Evolutionary conservation across 495 filamentous ascomycete genomes (phyloP).

Genomic region (Annulohypoxylon bovei): DNA sequence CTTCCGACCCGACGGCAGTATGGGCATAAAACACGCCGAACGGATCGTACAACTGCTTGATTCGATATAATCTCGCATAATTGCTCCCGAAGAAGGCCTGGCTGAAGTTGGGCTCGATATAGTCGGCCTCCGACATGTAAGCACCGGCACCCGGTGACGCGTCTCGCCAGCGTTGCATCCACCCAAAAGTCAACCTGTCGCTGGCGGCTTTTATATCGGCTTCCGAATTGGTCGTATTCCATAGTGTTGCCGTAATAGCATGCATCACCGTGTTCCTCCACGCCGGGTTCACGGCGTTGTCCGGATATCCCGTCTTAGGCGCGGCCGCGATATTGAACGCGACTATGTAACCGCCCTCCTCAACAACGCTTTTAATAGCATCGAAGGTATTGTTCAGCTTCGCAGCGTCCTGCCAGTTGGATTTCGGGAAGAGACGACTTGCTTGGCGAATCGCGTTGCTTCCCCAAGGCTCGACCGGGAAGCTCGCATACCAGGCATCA

Average conservation of each 20-base stretch:
- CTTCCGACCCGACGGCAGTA: constrained; percentile 61
- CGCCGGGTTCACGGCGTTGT: constrained; percentile 50
- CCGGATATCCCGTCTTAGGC: constrained; percentile 45
- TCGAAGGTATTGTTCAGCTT: constrained; percentile 53
- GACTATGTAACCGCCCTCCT: constrained; percentile 54
- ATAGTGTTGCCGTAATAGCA: constrained; percentile 56
- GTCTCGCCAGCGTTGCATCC: constrained; percentile 53
- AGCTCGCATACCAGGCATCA: constrained; percentile 56
- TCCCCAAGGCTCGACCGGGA: constrained; percentile 58
- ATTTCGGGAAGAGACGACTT: constrained; percentile 57
- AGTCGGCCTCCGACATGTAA: constrained; percentile 60
- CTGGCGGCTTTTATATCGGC: constrained; percentile 51
- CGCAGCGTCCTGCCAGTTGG: constrained; percentile 47
- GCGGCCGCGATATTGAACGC: constrained; percentile 60
- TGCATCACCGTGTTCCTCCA: constrained; percentile 55
- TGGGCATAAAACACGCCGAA: constrained; percentile 62
- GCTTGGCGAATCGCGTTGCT: constrained; percentile 49
- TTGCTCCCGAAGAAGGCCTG: constrained; percentile 64
- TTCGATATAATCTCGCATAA: constrained; percentile 51
- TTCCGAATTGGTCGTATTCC: constrained; percentile 48
- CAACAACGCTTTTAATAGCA: constrained; percentile 52
- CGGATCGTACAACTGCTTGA: constrained; percentile 63
- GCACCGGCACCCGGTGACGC: constrained; percentile 53
- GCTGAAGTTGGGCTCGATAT: constrained; percentile 67
- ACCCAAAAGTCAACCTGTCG: constrained; percentile 60